Evolutionary conservation across 768 basidiomycete genomes (phyloP), one percentile per base, ranked within the genome.

Genomic region (Tylopilus rubrobrunneus): DNA sequence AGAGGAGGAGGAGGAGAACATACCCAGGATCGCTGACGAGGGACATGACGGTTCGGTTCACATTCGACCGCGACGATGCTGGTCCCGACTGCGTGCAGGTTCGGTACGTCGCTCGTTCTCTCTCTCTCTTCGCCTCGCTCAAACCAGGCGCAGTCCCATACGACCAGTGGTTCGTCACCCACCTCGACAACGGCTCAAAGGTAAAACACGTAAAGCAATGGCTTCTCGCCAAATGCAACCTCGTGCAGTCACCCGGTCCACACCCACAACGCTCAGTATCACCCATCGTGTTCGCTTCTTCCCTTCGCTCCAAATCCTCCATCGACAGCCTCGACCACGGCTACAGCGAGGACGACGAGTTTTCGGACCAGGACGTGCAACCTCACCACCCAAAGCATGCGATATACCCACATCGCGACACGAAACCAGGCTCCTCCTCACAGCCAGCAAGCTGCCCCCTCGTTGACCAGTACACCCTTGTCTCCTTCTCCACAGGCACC

Each of bases 91-190:
- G 77, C 80, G 2, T 85, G 83, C 65, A 74, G 83, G 66, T 79
- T 81, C 62, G 74, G 83, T 85, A 59, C 56, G 81, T 69, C 6
- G 44, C 55, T 25, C 25, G 25, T 25, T n/a, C n/a, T 5, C 25
- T 5, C 51, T 51, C 17, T 34, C 39, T 19, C 53, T 49, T 31
- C 47, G 45, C 45, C n/a, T 41, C 29, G 25, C 25, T 25, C 23
- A 8, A 33, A 7, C 15, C 34, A 2, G 21, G 5, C 15, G 7
- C 55, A 85, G 87, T 89, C 23, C 80, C 84, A 0, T 79, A 83
- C 59, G 88, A 90, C 67, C 86, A 87, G 70, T 90, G 87, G 87
- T 72, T 89, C 44, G 72, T 83, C n/a, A 87, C 87, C 12, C 84
- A 86, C 62, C 64, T 86, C 63, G 79, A 84, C 54, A 74, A 80